Evolutionary conservation across 352 stramenopile genomes (phyloP).

Genomic region (Phytophthora aleatoria): DNA sequence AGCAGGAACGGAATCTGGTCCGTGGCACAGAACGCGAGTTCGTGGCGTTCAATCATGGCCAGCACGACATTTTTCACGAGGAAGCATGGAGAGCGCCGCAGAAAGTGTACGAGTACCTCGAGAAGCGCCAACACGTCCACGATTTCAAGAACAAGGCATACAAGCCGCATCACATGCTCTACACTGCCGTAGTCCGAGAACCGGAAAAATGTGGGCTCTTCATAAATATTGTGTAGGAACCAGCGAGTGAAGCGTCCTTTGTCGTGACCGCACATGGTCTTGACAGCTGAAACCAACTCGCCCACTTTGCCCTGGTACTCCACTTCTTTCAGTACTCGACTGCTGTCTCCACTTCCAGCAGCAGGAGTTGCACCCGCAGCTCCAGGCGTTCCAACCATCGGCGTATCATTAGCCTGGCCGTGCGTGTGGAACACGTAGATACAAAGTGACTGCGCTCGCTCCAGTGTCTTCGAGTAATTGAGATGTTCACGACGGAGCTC

Average conservation of each 20-base stretch:
- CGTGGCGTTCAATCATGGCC: constrained; percentile 82
- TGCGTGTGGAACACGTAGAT: constrained; percentile 88
- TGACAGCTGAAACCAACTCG: constrained; percentile 83
- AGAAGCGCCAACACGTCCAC: constrained; percentile 79
- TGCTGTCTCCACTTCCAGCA: constrained; percentile 42
- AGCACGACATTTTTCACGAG: constrained; percentile 86
- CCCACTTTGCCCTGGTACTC: constrained; percentile 86
- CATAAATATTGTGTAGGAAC: constrained; percentile 87
- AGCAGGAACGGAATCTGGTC: constrained; percentile 82
- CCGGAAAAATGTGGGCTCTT: constrained; percentile 78
- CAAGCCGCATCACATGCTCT: constrained; percentile 80
- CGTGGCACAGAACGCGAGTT: constrained; percentile 82
- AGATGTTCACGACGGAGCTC: constrained; percentile 78
- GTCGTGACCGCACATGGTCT: constrained; percentile 88
- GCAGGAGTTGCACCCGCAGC: constrained; percentile 8
- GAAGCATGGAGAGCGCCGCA: constrained; percentile 73
- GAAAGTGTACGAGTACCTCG: constrained; percentile 85
- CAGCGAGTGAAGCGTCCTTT: constrained; percentile 83
- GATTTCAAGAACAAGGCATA: constrained; percentile 84
- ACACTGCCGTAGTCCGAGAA: constrained; percentile 86
- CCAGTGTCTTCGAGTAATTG: constrained; percentile 76
- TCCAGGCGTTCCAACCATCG: constrained; percentile 34
- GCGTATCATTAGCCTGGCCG: constrained; percentile 59
- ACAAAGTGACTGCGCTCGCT: constrained; percentile 80
- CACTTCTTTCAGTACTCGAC: constrained; percentile 69